Evolutionary conservation across 495 filamentous ascomycete genomes (phyloP).

Genomic region (Penicillium cosmopolitanum): DNA sequence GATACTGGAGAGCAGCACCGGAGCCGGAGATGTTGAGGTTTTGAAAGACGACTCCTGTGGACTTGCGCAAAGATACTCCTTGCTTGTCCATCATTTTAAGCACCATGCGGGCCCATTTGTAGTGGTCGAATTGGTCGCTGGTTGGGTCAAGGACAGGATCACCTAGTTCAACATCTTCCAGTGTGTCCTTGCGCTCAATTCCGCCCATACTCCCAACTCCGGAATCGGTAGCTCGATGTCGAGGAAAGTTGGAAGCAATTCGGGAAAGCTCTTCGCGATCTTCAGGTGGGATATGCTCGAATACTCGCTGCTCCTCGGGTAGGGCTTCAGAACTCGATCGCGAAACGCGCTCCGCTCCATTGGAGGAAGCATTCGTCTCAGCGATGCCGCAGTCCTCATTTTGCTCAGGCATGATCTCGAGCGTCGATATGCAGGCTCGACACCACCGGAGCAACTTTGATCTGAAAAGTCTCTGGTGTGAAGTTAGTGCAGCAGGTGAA

Average conservation of each 20-base stretch:
- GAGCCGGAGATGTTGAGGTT: slow-evolving; percentile 59
- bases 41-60: slow-evolving; percentile 51
- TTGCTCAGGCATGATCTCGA: slow-evolving; percentile 25
- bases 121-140: slow-evolving; percentile 58
- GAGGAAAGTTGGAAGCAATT: slow-evolving; percentile 43
- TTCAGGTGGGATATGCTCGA: slow-evolving; percentile 42
- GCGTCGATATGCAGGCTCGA: background rate
- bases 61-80: slow-evolving; percentile 40
- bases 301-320: slow-evolving; percentile 26
- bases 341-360: slow-evolving; percentile 15
- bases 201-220: slow-evolving; percentile 23
- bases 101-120: slow-evolving; percentile 59
- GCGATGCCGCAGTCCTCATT: slow-evolving; percentile 15
- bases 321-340: slow-evolving; percentile 23
- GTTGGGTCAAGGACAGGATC: slow-evolving; percentile 61
- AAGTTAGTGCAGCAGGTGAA: background rate
- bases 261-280: slow-evolving; percentile 41
- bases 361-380: slow-evolving; percentile 21
- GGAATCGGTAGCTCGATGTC: slow-evolving; percentile 30
- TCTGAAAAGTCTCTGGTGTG: background rate
- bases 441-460: background rate
- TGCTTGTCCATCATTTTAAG: slow-evolving; percentile 47
- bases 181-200: slow-evolving; percentile 46
- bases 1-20: slow-evolving; percentile 57
- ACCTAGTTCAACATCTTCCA: slow-evolving; percentile 45